These are phyloP conservation scores for Xylaria sp. DNA, from an alignment of 495 filamentous ascomycete genomes.

Conservation along the genomic window DNA sequence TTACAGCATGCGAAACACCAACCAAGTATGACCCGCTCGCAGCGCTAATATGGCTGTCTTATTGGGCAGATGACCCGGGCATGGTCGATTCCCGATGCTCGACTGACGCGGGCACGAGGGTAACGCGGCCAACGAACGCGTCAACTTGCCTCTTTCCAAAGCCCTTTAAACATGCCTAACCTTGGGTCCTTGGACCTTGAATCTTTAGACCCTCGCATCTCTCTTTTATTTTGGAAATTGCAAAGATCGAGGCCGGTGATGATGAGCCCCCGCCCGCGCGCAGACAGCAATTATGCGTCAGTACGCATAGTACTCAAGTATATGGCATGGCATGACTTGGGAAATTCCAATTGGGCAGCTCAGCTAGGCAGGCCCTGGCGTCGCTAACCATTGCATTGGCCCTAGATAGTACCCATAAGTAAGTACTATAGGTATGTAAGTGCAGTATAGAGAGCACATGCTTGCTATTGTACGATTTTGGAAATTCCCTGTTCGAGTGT, in stretches of 20 bases:
- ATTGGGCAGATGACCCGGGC: conserved; percentile 24
- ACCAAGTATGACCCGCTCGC: conserved; percentile 9
- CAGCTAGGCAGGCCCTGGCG: not conserved
- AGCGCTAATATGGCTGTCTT: not conserved
- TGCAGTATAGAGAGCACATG: not conserved
- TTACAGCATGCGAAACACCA: conserved; percentile 23
- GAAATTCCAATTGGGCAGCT: conserved; percentile 8
- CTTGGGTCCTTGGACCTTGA: too few species aligned
- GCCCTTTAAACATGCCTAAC: too few species aligned
- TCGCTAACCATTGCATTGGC: not conserved
- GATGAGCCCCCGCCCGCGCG: too few species aligned
- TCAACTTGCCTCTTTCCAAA: too few species aligned
- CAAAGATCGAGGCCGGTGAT: too few species aligned
- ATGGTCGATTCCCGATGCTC: conserved; percentile 6
- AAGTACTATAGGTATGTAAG: too few species aligned
- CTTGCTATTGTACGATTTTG: not conserved
- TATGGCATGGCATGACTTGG: not conserved
- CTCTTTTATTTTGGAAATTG: too few species aligned
- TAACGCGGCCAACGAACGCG: not conserved
- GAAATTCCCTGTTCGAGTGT: not conserved
- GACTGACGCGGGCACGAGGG: conserved; percentile 11
- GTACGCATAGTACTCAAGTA: too few species aligned
- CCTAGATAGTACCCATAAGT: too few species aligned
- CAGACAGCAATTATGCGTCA: too few species aligned
- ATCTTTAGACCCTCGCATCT: too few species aligned